Percentiles rank a stretch among this genome's conserved stretches.
These are phyloP conservation scores for Saccharomycopsis amapae DNA, from an alignment of 805 yeast genomes.

Conservation along the genomic window DNA sequence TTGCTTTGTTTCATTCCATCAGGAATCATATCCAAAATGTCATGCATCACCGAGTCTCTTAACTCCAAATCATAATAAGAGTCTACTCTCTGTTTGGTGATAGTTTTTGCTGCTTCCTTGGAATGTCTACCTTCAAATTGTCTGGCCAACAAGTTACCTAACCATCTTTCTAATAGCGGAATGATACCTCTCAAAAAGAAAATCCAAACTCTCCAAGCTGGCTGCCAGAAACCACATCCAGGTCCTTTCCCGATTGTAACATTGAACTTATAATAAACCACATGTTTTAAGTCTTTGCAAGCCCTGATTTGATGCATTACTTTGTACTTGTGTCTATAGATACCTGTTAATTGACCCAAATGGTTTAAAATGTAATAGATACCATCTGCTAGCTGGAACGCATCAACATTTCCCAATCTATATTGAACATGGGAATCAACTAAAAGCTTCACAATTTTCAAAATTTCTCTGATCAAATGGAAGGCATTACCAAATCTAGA, in stretches of 20 bases:
- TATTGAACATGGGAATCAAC: constrained; percentile 94
- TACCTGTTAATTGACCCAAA: constrained; percentile 92
- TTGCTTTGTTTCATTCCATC: constrained; percentile 85
- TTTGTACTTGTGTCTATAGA: constrained; percentile 91
- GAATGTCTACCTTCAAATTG: constrained; percentile 95
- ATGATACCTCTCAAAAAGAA: constrained; percentile 85
- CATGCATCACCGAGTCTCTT: constrained; percentile 91
- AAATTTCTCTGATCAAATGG: constrained; percentile 84
- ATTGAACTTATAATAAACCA: constrained; percentile 81
- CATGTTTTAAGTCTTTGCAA: constrained; percentile 91
- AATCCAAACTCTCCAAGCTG: constrained; percentile 97
- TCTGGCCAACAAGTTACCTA: constrained; percentile 82
- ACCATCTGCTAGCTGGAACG: constrained; percentile 93
- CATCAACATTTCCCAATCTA: constrained; percentile 83
- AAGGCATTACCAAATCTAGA: constrained; percentile 96
- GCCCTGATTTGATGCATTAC: constrained; percentile 98
- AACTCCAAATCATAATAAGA: constrained; percentile 91
- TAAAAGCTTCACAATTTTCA: constrained; percentile 73
- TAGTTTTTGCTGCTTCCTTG: constrained; percentile 86
- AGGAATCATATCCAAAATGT: constrained; percentile 94
- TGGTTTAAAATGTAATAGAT: constrained; percentile 85
- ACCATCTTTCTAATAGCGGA: constrained; percentile 91
- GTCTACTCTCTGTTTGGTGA: constrained; percentile 93
- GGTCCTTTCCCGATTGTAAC: constrained; percentile 92
- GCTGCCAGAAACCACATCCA: constrained; percentile 99